Evolutionary conservation across 2,329 filamentous ascomycete genomes (phyloP).

Genomic region (Phialophora expanda): DNA sequence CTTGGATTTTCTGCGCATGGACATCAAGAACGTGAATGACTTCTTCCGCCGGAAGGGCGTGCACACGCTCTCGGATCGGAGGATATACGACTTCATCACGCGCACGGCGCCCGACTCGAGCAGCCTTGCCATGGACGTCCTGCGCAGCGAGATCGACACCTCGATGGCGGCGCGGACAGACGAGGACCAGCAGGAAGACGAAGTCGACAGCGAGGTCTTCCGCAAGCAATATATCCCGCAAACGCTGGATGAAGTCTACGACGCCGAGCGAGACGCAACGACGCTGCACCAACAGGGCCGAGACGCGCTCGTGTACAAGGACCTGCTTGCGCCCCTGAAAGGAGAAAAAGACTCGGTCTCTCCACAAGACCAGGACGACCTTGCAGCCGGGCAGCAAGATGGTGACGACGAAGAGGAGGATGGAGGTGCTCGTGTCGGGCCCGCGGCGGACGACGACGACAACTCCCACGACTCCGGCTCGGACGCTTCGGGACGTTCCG

Average conservation of each 20-base stretch:
- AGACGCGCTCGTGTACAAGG: conserved; percentile 80
- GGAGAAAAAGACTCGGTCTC: conserved; percentile 11
- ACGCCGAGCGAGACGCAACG: conserved; percentile 87
- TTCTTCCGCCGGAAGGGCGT: conserved; percentile 90
- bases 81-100: conserved; percentile 84
- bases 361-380: not conserved
- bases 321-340: conserved; percentile 67
- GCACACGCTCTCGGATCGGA: conserved; percentile 76
- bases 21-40: conserved; percentile 94
- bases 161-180: conserved; percentile 66
- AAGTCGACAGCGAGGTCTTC: conserved; percentile 90
- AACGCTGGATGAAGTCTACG: conserved; percentile 93
- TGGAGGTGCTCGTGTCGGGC: not conserved
- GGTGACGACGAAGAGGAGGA: not conserved
- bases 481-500: not conserved
- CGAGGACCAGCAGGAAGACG: conserved; percentile 61
- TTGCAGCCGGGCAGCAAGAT: conserved; percentile 4
- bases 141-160: conserved; percentile 67
- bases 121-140: conserved; percentile 64
- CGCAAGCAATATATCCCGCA: conserved; percentile 96
- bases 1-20: conserved; percentile 94
- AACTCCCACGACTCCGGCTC: not conserved
- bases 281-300: conserved; percentile 75
- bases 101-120: conserved; percentile 57
- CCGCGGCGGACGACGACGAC: conserved; percentile 1